Base-by-base conservation (phyloP, 2,329 filamentous ascomycete genomes). In the Corniculantispora saksenae region DNA sequence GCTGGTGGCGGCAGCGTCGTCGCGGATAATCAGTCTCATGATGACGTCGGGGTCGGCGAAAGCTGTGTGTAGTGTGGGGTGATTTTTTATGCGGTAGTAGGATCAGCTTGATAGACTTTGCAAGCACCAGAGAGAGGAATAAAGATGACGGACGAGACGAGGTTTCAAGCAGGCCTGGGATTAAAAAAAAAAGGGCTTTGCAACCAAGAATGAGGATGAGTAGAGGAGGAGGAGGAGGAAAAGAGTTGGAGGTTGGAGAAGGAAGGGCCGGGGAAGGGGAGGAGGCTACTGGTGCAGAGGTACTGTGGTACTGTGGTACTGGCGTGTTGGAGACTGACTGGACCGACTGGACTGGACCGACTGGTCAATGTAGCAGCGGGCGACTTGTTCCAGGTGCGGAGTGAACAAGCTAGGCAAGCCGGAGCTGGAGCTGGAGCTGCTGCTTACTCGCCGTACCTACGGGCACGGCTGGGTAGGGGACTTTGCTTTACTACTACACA, bases 21-120 rank as follows among this genome's bases (percentile, higher is more conserved):
- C 89, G 75, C 91, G 86, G 75, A 95, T 91, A 78, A 95, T 94
- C 73, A 95, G 86, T 81, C 91, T 89, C 92, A 92, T 95, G 71
- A 71, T 80, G 75, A 67, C 64, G 64, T 66, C 57, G 64, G 47
- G 50, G 38, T 21, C 17, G 21, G n/a, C 29, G 38, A 25, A 23
- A 47, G 50, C 27, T 29, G 43, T 27, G 59, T 53, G 32, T 51
- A 48, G 54, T 59, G 53, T 54, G 50, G 57, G 29, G 27, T 15
- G 35, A n/a, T n/a, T 60, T 47, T 27, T 32, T 13, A 27, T 13
- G 27, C 10, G 9, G 53, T 4, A 13, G 6, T 17, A 56, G 32
- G 32, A 17, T 40, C 7, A 3, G 32, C 19, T 23, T 8, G 19
- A 29, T n/a, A 23, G 54, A 7, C 23, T 35, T 27, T 9, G 32